Evolutionary conservation across 75 land plant genomes (phyloP), one percentile per base, ranked within the genome.

Genomic region (Selaginella moellendorffii): DNA sequence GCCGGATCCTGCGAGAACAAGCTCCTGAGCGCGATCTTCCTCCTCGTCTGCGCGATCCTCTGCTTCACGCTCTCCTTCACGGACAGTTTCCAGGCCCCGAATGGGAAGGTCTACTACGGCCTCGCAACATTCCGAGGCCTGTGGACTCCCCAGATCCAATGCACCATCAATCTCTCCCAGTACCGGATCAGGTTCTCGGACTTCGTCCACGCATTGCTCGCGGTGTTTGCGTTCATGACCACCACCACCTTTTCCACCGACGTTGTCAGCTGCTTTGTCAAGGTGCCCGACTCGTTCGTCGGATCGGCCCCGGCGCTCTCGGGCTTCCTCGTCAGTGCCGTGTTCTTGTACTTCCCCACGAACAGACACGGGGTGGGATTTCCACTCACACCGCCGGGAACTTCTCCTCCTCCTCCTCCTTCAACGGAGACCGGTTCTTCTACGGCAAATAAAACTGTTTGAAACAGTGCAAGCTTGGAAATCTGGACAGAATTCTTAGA

Each of bases 301-400:
- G 65, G 70, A 72, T 71, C 63, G 2, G 20, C 77, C 59, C 87
- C 87, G 10, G 54, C 81, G 27, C 72, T 30, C 19, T 30, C 79
- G 1, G 87, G 82, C 0, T 81, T 68, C 21, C 25, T 72, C 9
- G 66, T 80, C 0, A 52, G 82, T 46, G 18, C 30, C 0, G 65
- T 79, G 21, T 82, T 82, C 65, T 54, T 63, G 66, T 24, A 68
- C 25, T 85, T 85, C 60, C 87, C 84, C 0, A 72, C 70, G 26
- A 71, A 21, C 0, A 68, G 87, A 25, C 87, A 79, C 68, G 87
- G 87, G n/a, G 77, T 85, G 31, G 87, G 82, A 0, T 80, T 76
- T 29, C 85, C 88, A 0, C 8, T n/a, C n/a, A n/a, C n/a, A n/a
- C n/a, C n/a, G n/a, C n/a, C n/a, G n/a, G n/a, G n/a, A n/a, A n/a